phyloP scores from a whole-genome alignment of 257 asterid species.

The Salvia miltiorrhiza region DNA sequence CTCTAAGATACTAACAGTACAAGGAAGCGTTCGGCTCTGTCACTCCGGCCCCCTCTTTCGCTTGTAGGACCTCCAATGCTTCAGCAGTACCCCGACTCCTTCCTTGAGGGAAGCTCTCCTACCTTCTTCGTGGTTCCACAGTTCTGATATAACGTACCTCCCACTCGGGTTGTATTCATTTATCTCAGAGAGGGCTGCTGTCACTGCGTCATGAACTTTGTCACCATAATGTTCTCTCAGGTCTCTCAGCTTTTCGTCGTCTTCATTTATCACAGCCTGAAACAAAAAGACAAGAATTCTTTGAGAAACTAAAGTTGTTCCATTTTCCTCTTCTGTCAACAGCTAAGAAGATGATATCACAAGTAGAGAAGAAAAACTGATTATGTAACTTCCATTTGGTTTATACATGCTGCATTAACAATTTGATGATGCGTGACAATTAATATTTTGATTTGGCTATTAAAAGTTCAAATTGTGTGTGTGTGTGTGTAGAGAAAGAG shows the following conservation, averaged over 20 bases:
- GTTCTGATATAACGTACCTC: constrained; percentile 58
- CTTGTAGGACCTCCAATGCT: constrained; percentile 45
- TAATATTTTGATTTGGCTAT: not conserved
- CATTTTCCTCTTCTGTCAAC: not conserved
- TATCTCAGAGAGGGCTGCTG: constrained; percentile 54
- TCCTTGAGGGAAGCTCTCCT: constrained; percentile 68
- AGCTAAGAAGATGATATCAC: constrained; percentile 3
- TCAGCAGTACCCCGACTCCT: constrained; percentile 57
- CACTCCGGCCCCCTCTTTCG: constrained; percentile 31
- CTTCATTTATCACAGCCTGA: constrained; percentile 59
- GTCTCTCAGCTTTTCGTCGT: constrained; percentile 71
- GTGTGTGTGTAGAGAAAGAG: not conserved
- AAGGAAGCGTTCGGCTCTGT: not conserved
- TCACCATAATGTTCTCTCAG: constrained; percentile 51
- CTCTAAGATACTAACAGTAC: constrained; percentile 7
- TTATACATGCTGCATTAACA: not conserved
- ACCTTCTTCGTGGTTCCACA: constrained; percentile 75
- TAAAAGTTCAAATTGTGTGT: not conserved
- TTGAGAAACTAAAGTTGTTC: not conserved
- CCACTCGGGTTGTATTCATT: constrained; percentile 92
- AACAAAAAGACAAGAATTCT: not conserved
- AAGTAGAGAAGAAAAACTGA: not conserved
- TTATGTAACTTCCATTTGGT: not conserved
- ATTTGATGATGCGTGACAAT: not conserved
- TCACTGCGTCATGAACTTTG: constrained; percentile 63